A percentile compares a stretch with the other conserved stretches of the same genome.
These are phyloP conservation scores for Aegilops tauschii DNA, from an alignment of 176 grass and related monocot genomes.

Conservation along the genomic window DNA sequence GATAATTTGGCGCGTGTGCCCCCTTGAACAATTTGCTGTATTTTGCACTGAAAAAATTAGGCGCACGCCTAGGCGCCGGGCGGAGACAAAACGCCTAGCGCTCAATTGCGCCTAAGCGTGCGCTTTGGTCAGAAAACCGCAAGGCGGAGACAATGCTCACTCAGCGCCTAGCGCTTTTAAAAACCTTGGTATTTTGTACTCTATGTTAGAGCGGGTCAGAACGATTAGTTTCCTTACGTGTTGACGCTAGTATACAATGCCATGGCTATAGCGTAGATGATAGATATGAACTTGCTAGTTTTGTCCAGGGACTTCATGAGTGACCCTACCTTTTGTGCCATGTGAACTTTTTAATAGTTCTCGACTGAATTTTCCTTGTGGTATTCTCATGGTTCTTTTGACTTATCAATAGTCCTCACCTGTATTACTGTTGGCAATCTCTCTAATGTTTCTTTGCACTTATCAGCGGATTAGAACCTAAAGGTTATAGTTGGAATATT, in stretches of 20 bases:
- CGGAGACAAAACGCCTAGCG: too few species aligned
- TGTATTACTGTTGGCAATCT: background rate
- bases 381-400: background rate
- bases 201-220: background rate
- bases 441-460: background rate
- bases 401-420: background rate
- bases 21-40: background rate
- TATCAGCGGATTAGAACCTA: background rate
- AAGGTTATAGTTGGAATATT: background rate
- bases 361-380: background rate
- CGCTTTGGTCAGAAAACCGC: too few species aligned
- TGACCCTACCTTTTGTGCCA: background rate
- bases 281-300: slow-evolving; percentile 14
- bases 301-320: background rate
- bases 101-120: too few species aligned
- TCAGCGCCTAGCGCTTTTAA: background rate
- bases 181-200: background rate
- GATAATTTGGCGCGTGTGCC: background rate
- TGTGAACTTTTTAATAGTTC: background rate
- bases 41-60: too few species aligned
- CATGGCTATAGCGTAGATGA: background rate
- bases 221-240: background rate
- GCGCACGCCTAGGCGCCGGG: too few species aligned
- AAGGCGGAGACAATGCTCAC: too few species aligned
- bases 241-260: background rate